Conservation (phyloP, 306 rosid genomes). For the Trifolium pratense region DNA sequence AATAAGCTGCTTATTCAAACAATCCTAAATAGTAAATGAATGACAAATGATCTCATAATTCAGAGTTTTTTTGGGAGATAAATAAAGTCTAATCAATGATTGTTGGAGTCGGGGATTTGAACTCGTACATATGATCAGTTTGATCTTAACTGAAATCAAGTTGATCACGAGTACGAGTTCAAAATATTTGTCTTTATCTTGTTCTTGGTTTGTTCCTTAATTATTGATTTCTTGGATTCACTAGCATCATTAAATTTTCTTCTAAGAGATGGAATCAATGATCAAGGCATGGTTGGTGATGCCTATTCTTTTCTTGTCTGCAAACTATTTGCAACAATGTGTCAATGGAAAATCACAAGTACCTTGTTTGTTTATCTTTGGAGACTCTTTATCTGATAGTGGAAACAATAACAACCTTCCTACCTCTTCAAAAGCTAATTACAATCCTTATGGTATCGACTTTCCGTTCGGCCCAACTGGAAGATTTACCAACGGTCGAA, state of each 20-base stretch:
- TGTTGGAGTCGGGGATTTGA: too few relatives aligned
- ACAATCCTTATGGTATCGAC: constrained; percentile 69
- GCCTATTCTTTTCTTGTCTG: constrained; percentile 34
- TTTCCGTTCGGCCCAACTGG: constrained; percentile 57
- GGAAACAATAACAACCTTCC: constrained; percentile 65
- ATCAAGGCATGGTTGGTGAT: constrained; percentile 7
- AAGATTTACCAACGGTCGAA: constrained; percentile 70
- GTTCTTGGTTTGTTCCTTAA: neutral
- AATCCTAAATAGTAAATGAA: too few relatives aligned
- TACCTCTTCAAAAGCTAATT: constrained; percentile 47
- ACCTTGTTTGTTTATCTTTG: constrained; percentile 66
- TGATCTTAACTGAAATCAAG: too few relatives aligned
- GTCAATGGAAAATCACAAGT: constrained; percentile 44
- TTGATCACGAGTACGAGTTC: too few relatives aligned
- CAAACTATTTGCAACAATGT: neutral
- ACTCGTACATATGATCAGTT: too few relatives aligned
- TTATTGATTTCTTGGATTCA: neutral
- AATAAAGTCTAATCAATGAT: too few relatives aligned
- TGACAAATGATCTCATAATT: too few relatives aligned
- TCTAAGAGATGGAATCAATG: neutral
- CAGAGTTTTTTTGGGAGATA: too few relatives aligned
- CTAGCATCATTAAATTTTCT: neutral
- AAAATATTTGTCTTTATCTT: neutral
- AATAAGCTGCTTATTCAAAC: too few relatives aligned
- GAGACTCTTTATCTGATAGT: constrained; percentile 67